phyloP scores from a whole-genome alignment of 1,284 basidiomycete genomes.

The Ganoderma boninense region DNA sequence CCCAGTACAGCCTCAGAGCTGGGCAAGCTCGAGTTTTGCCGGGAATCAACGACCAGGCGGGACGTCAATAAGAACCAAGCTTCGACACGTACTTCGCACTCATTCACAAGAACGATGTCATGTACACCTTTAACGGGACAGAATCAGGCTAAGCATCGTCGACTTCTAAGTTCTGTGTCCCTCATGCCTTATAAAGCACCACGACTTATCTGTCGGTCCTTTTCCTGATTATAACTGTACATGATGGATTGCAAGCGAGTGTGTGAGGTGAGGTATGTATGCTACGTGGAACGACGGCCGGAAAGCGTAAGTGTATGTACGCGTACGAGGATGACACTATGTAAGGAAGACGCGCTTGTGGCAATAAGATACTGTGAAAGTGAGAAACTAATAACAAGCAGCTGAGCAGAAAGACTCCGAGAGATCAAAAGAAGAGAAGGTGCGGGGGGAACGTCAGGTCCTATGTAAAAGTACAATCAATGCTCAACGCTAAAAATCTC shows the following conservation, averaged over 20 bases:
- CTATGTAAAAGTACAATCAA: constrained; percentile 16
- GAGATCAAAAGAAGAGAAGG: not conserved
- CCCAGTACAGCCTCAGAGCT: not conserved
- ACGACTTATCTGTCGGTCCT: not conserved
- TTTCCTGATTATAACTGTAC: constrained; percentile 2
- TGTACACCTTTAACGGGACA: not conserved
- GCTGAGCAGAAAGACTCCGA: not conserved
- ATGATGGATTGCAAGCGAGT: constrained; percentile 13
- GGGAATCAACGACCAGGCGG: not conserved
- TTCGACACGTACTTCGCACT: not conserved
- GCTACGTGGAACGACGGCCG: constrained; percentile 7
- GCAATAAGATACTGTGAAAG: constrained; percentile 22
- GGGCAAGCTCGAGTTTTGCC: not conserved
- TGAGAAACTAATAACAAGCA: not conserved
- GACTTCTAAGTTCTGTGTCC: not conserved
- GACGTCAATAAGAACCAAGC: not conserved
- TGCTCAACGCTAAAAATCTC: constrained; percentile 11
- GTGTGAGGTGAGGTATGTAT: constrained; percentile 12
- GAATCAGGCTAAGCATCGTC: not conserved
- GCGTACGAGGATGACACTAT: constrained; percentile 1
- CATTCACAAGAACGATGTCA: not conserved
- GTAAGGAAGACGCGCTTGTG: constrained; percentile 10
- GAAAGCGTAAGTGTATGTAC: not conserved
- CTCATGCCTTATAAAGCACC: not conserved
- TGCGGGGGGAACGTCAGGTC: not conserved